phyloP scores from a whole-genome alignment of 2,329 filamentous ascomycete genomes.

The Beauveria asiatica region DNA sequence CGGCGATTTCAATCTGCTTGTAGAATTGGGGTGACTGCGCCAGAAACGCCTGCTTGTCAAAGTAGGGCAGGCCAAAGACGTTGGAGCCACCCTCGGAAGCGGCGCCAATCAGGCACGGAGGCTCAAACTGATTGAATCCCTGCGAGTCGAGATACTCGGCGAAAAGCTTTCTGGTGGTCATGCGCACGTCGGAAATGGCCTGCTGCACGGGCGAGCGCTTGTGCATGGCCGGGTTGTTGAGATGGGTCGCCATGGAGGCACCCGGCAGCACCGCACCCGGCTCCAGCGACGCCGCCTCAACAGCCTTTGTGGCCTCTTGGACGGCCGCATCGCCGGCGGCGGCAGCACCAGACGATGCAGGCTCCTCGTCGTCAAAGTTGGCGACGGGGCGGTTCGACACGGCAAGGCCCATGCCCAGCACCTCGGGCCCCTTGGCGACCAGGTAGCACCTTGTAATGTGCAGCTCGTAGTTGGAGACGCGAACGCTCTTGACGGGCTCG shows the following conservation, averaged over 20 bases:
- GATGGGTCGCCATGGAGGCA: constrained; percentile 73
- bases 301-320: constrained; percentile 35
- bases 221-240: constrained; percentile 90
- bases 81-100: constrained; percentile 89
- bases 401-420: constrained; percentile 49
- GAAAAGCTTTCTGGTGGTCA: constrained; percentile 61
- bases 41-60: constrained; percentile 71
- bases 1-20: constrained; percentile 80
- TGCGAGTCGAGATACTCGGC: constrained; percentile 67
- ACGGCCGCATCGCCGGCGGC: constrained; percentile 22
- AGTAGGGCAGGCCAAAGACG: constrained; percentile 86
- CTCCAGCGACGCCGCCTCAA: constrained; percentile 32
- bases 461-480: constrained; percentile 71
- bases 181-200: constrained; percentile 53
- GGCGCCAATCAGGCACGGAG: constrained; percentile 80
- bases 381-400: constrained; percentile 46
- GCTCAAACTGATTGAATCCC: constrained; percentile 77
- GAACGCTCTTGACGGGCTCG: constrained; percentile 82
- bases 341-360: constrained; percentile 15
- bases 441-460: constrained; percentile 82
- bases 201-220: constrained; percentile 86
- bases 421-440: constrained; percentile 53
- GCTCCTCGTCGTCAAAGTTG: constrained; percentile 52
- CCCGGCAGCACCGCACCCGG: constrained; percentile 44
- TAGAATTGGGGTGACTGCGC: constrained; percentile 80